A percentile compares a stretch with the other conserved stretches of the same genome.
These are phyloP conservation scores for Monosporozyma aerobia DNA, from an alignment of 805 yeast species.

Conservation along the genomic window DNA sequence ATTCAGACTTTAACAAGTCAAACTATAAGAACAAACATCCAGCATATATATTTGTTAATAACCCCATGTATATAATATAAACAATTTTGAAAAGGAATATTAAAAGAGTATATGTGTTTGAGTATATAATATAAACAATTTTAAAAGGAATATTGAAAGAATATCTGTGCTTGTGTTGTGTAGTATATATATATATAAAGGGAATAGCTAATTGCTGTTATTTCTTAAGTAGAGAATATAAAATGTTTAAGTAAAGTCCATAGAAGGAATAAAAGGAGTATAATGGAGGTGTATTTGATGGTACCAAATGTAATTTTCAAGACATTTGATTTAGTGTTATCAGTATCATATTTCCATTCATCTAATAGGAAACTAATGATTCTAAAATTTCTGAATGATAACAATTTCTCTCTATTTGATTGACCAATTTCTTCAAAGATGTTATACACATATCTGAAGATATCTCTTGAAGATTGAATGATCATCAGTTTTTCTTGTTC, in stretches of 20 bases:
- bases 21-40: neutral
- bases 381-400: slow-evolving; percentile 46
- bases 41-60: neutral
- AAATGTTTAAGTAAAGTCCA: neutral
- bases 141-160: no score
- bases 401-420: slow-evolving; percentile 51
- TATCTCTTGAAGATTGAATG: slow-evolving; percentile 55
- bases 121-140: neutral
- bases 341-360: slow-evolving; percentile 27
- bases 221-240: neutral
- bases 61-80: neutral
- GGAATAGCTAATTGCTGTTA: no score
- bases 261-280: neutral
- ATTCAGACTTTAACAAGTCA: neutral
- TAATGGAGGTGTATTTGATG: neutral
- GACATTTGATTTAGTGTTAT: neutral
- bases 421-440: slow-evolving; percentile 60
- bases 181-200: no score
- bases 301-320: neutral
- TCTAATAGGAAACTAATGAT: slow-evolving; percentile 30
- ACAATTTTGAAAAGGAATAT: neutral
- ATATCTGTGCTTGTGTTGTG: no score
- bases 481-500: slow-evolving; percentile 65
- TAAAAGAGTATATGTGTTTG: no score
- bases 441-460: slow-evolving; percentile 52